Evolutionary conservation across 139 green algal genomes (phyloP).

Genomic region (Chlorella ohadii): DNA sequence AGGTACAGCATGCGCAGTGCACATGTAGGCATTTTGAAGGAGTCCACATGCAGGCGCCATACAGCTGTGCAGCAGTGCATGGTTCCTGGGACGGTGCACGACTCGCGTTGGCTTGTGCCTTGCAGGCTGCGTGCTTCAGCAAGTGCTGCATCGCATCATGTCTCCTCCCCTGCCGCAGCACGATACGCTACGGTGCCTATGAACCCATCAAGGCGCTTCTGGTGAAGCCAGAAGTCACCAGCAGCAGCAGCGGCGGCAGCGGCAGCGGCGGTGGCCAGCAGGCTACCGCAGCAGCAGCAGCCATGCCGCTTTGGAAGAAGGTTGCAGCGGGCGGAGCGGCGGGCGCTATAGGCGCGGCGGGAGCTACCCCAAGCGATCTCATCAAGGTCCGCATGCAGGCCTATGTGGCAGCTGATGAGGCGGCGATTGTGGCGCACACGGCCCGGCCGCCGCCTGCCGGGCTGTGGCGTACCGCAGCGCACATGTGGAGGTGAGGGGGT

Average conservation of each 20-base stretch:
- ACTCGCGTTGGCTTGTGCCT: background rate
- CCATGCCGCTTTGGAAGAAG: background rate
- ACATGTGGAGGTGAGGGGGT: background rate
- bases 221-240: background rate
- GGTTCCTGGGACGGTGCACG: no score
- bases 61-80: background rate
- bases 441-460: constrained; percentile 1
- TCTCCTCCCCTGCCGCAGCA: background rate
- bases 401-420: background rate
- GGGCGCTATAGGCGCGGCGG: background rate
- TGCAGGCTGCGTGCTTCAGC: background rate
- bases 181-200: background rate
- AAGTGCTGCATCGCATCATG: background rate
- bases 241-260: background rate
- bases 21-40: no score
- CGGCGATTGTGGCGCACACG: background rate
- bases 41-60: no score
- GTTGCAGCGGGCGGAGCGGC: background rate
- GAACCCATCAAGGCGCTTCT: background rate
- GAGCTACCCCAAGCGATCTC: constrained; percentile 3
- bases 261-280: background rate
- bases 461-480: background rate
- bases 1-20: no score
- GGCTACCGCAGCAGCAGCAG: background rate
- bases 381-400: constrained; percentile 20